phyloP scores from a whole-genome alignment of 1,284 basidiomycete species.

The Rhodotorula sp. region DNA sequence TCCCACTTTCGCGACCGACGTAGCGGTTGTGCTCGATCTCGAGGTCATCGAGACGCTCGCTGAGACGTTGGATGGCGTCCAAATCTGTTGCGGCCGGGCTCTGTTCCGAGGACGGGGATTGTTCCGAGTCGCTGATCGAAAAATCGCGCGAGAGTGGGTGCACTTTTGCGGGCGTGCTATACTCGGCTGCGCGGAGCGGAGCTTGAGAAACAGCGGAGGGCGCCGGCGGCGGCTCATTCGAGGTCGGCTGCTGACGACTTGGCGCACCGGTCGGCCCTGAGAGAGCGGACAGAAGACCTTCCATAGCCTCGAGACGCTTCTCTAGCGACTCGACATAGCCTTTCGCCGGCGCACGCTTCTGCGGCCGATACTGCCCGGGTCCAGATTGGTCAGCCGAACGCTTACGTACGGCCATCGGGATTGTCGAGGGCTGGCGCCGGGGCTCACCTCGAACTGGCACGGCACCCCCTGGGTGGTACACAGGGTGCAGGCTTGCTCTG shows the following conservation, averaged over 20 bases:
- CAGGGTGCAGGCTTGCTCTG: constrained; percentile 17
- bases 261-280: not conserved
- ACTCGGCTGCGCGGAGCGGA: not conserved
- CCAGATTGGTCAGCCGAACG: not conserved
- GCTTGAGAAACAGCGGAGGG: not conserved
- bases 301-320: constrained; percentile 66
- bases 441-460: constrained; percentile 30
- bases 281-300: constrained; percentile 54
- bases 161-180: not conserved
- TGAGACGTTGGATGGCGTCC: constrained; percentile 19
- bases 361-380: constrained; percentile 49
- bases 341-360: constrained; percentile 81
- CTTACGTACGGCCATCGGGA: not conserved
- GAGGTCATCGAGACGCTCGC: constrained; percentile 20
- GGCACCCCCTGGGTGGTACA: constrained; percentile 16
- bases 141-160: not conserved
- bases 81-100: constrained; percentile 13
- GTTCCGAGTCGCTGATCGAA: not conserved
- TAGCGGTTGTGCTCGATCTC: constrained; percentile 34
- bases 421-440: not conserved
- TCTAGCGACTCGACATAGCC: constrained; percentile 72
- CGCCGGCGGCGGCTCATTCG: not conserved
- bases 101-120: not conserved
- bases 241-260: not conserved
- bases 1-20: constrained; percentile 33